These are phyloP conservation scores for Aspergillus ochraceus DNA, from an alignment of 2,329 filamentous ascomycete species.

Conservation along the genomic window DNA sequence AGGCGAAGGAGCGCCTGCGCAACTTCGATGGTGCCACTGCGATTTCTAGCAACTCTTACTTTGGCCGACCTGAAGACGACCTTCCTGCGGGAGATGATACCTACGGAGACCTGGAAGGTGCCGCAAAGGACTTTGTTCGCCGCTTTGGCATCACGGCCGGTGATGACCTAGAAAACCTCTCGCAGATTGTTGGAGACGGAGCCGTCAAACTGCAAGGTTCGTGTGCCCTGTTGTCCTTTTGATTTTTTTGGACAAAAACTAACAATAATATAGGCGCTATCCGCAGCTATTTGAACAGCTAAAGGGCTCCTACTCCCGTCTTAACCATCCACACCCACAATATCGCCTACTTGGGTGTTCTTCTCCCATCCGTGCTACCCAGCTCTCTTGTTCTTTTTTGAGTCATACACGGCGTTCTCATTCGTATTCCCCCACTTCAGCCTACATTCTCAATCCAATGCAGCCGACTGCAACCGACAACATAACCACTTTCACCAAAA, in stretches of 20 bases:
- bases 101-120: conserved; percentile 88
- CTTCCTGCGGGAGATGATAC: conserved; percentile 64
- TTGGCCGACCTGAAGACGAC: conserved; percentile 87
- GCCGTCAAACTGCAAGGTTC: conserved; percentile 77
- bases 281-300: conserved; percentile 51
- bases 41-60: conserved; percentile 97
- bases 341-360: conserved; percentile 1
- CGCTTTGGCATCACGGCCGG: conserved; percentile 94
- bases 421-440: neutral
- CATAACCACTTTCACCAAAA: neutral
- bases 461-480: neutral
- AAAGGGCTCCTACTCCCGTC: conserved; percentile 20
- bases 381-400: conserved; percentile 6
- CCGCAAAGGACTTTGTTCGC: conserved; percentile 92
- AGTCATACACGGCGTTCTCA: conserved; percentile 12
- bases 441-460: neutral
- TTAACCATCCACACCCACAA: conserved; percentile 5
- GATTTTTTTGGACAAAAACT: conserved; percentile 5
- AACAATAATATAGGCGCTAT: conserved; percentile 41
- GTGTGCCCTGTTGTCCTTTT: conserved; percentile 5
- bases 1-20: conserved; percentile 83
- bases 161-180: conserved; percentile 91
- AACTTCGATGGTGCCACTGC: conserved; percentile 89
- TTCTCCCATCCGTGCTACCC: conserved; percentile 9
- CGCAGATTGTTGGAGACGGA: conserved; percentile 79